These are phyloP conservation scores for Dactylellina leptospora DNA, from an alignment of 2,329 filamentous ascomycete genomes.

Conservation along the genomic window DNA sequence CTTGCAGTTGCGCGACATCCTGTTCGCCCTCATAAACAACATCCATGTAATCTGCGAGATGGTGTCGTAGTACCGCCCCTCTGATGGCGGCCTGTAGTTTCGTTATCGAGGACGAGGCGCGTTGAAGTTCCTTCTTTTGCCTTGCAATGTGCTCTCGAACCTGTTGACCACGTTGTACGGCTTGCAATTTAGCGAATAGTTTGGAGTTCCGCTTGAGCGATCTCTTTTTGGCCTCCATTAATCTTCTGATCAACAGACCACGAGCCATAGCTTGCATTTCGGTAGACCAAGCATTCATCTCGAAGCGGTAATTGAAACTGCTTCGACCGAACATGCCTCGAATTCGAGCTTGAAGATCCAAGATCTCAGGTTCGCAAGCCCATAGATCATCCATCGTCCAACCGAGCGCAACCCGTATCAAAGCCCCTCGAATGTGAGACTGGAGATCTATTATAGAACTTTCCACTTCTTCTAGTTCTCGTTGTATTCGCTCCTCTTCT, in stretches of 20 bases:
- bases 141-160: slow-evolving; percentile 62
- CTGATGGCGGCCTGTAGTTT: slow-evolving; percentile 67
- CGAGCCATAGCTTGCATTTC: slow-evolving; percentile 51
- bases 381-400: slow-evolving; percentile 87
- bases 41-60: slow-evolving; percentile 52
- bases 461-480: slow-evolving; percentile 82
- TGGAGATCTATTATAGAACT: slow-evolving; percentile 79
- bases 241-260: slow-evolving; percentile 59
- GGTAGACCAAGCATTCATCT: slow-evolving; percentile 56
- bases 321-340: slow-evolving; percentile 67
- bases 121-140: slow-evolving; percentile 60
- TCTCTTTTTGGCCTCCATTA: slow-evolving; percentile 62
- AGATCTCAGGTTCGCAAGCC: slow-evolving; percentile 79
- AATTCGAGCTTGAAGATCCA: slow-evolving; percentile 85
- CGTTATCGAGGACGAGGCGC: slow-evolving; percentile 62
- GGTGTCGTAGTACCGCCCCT: slow-evolving; percentile 55
- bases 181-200: slow-evolving; percentile 66
- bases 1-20: slow-evolving; percentile 54
- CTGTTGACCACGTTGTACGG: slow-evolving; percentile 63
- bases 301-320: slow-evolving; percentile 56
- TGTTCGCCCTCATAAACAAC: slow-evolving; percentile 55
- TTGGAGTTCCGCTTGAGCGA: slow-evolving; percentile 61
- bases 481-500: slow-evolving; percentile 85
- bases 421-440: slow-evolving; percentile 81
- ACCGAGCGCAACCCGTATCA: slow-evolving; percentile 79